phyloP scores from a whole-genome alignment of 2,329 filamentous ascomycete species.

The Trichophyton verrucosum region DNA sequence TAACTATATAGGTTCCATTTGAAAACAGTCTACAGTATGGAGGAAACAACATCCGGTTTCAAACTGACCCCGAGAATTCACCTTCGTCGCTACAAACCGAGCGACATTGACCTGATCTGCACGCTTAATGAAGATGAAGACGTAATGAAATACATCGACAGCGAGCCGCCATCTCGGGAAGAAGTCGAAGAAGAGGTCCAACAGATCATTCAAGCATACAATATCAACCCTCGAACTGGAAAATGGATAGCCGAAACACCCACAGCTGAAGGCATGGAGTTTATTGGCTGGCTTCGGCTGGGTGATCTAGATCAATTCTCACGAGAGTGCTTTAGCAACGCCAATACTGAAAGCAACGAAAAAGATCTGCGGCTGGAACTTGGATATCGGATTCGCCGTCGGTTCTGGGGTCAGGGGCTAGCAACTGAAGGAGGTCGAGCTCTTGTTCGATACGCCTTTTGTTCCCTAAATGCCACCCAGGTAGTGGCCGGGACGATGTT shows the following conservation, averaged over 20 bases:
- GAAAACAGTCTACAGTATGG: not conserved
- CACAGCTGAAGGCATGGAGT: not conserved
- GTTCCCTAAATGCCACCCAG: not conserved
- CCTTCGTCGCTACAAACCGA: slow-evolving; percentile 1
- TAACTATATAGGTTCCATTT: no score
- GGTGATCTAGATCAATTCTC: not conserved
- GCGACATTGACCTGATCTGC: not conserved
- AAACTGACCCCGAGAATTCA: not conserved
- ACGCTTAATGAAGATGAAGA: slow-evolving; percentile 6
- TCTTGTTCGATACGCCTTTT: slow-evolving; percentile 4
- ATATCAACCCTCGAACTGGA: not conserved
- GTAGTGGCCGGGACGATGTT: slow-evolving; percentile 5
- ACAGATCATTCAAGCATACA: slow-evolving; percentile 1
- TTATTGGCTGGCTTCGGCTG: slow-evolving; percentile 6
- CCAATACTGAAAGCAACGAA: not conserved
- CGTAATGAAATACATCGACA: slow-evolving; percentile 6
- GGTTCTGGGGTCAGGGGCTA: slow-evolving; percentile 6
- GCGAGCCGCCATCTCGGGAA: not conserved
- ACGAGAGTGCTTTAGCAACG: not conserved
- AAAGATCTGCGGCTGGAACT: not conserved
- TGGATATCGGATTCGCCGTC: slow-evolving; percentile 7
- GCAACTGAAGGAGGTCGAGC: slow-evolving; percentile 5
- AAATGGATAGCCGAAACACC: slow-evolving; percentile 5
- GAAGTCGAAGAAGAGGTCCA: slow-evolving; percentile 1
- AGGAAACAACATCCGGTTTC: not conserved